Evolutionary conservation across 164 flowering plant genomes (phyloP), one percentile per base, ranked within the genome.

Genomic region (Vitis labrusca): DNA sequence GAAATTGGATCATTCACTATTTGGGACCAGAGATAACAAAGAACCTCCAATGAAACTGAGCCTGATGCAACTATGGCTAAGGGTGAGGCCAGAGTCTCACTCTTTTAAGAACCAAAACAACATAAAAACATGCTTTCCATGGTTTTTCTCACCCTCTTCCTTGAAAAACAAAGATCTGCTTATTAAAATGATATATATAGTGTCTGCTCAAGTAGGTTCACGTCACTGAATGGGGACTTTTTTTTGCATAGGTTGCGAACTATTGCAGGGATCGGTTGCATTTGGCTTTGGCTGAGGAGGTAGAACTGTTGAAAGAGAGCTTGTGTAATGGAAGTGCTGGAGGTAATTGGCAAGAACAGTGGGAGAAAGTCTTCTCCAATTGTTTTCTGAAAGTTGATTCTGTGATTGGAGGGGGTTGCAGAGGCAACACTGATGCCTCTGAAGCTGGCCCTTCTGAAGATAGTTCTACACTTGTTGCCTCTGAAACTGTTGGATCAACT

Each of bases 231-330:
- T 29, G 23, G 51, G 51, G 48, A 37, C 44, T 37, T 52, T 69
- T 47, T 16, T 52, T 44, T 67, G 54, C 61, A 4, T 67, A 92
- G 97, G 97, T 92, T 71, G 92, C 97, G 50, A 81, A 87, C 59
- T 92, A 88, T 65, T 90, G 97, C 64, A 80, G 83, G 5, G 86
- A 89, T 30, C 88, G 86, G n/a, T 12, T 92, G 19, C 97, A 92
- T 78, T 61, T 77, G 48, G 96, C 90, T 63, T 75, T 92, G 65
- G 78, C 76, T 1, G 91, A 90, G 80, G 95, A 92, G 76, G 69
- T 90, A 16, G 83, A 74, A 70, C 52, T 30, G 8, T 47, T 71
- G 12, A 81, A 84, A 66, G 77, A 73, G 14, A 71, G 65, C 29
- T 53, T 71, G 19, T 27, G 52, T n/a, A 65, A 29, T 19, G 85